Evolutionary conservation across 2,329 filamentous ascomycete species (phyloP).

Genomic region (Colletotrichum tropicale): DNA sequence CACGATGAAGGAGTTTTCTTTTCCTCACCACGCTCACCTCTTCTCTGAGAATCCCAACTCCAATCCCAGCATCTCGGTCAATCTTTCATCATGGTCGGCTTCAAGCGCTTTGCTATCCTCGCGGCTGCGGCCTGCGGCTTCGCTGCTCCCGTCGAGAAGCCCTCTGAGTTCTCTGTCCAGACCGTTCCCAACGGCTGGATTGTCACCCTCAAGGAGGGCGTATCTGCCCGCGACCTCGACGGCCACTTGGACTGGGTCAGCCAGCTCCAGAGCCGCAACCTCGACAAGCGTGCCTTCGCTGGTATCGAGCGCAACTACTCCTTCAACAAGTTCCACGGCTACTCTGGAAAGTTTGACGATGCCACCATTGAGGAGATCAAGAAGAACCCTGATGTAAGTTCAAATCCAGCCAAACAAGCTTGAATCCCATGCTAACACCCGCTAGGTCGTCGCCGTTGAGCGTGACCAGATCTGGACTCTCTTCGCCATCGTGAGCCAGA

Average conservation of each 20-base stretch:
- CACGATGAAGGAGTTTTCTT: not conserved
- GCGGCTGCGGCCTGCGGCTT: constrained; percentile 15
- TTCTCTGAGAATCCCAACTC: not conserved
- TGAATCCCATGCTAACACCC: not conserved
- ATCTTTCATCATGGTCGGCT: constrained; percentile 16
- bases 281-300: constrained; percentile 31
- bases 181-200: constrained; percentile 47
- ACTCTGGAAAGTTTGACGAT: constrained; percentile 45
- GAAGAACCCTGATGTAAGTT: constrained; percentile 42
- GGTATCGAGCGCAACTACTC: constrained; percentile 21
- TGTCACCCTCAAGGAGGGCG: constrained; percentile 45
- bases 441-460: constrained; percentile 36
- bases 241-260: constrained; percentile 32
- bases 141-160: constrained; percentile 12
- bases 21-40: not conserved
- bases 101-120: constrained; percentile 20
- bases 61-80: not conserved
- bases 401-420: rapidly evolving
- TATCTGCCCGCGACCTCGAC: constrained; percentile 26
- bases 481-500: constrained; percentile 34
- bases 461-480: constrained; percentile 30
- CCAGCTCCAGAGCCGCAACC: constrained; percentile 33
- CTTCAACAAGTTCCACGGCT: constrained; percentile 41
- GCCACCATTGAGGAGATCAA: constrained; percentile 45
- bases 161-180: not conserved